A percentile compares a stretch with the other conserved stretches of the same genome.
These are phyloP conservation scores for Linum tenue DNA, from an alignment of 345 rosid genomes.

Conservation along the genomic window DNA sequence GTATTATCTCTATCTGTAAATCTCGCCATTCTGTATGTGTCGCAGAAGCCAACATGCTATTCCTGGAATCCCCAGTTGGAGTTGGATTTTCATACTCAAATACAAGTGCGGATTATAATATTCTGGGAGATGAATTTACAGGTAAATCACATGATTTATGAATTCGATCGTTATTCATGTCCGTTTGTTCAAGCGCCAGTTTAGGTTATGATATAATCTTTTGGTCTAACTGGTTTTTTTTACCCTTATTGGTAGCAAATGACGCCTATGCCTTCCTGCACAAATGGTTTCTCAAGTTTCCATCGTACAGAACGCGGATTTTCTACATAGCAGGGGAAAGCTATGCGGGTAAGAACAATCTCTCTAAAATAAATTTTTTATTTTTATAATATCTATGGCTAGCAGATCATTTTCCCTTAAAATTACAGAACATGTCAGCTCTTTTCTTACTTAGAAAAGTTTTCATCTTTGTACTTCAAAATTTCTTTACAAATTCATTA, in stretches of 20 bases:
- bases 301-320: slow-evolving; percentile 37
- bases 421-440: too few relatives aligned
- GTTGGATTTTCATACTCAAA: slow-evolving; percentile 96
- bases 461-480: too few relatives aligned
- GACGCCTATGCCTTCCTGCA: slow-evolving; percentile 69
- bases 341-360: slow-evolving; percentile 56
- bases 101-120: slow-evolving; percentile 46
- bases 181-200: too few relatives aligned
- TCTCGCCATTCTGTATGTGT: slow-evolving; percentile 20
- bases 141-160: slow-evolving; percentile 28
- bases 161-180: not conserved
- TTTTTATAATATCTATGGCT: not conserved
- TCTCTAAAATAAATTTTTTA: not conserved
- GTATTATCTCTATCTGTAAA: not conserved
- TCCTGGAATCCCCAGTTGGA: slow-evolving; percentile 86
- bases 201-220: not conserved
- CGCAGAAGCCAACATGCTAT: slow-evolving; percentile 84
- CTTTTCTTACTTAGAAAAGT: too few relatives aligned
- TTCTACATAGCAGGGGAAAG: slow-evolving; percentile 94
- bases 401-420: not conserved
- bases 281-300: slow-evolving; percentile 69
- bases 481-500: not conserved
- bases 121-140: slow-evolving; percentile 61
- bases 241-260: slow-evolving; percentile 29
- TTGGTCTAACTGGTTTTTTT: not conserved